A percentile compares a stretch with the other conserved stretches of the same genome.
Conservation (phyloP, 2,329 filamentous ascomycete species). For the Calonectria pauciramosa region DNA sequence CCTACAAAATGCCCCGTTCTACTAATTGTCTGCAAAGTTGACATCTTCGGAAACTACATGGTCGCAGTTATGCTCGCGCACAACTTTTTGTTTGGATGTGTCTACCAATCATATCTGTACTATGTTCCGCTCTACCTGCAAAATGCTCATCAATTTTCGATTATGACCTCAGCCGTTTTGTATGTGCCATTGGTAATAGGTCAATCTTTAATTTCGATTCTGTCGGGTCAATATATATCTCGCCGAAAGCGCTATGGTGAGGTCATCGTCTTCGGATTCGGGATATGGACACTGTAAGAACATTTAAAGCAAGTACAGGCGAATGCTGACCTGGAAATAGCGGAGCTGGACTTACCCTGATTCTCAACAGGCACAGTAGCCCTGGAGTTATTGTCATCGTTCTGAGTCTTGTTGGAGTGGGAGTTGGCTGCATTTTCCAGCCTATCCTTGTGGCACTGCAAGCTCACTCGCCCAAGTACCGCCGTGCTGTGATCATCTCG, state of each 20-base stretch:
- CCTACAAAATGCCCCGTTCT: background rate
- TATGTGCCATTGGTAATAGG: constrained; percentile 63
- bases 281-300: constrained; percentile 52
- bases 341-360: constrained; percentile 65
- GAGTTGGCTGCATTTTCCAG: constrained; percentile 65
- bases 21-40: constrained; percentile 47
- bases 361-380: constrained; percentile 61
- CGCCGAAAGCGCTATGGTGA: constrained; percentile 69
- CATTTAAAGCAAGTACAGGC: background rate
- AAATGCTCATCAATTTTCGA: constrained; percentile 58
- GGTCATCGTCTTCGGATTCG: constrained; percentile 63
- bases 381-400: constrained; percentile 63
- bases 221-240: constrained; percentile 71
- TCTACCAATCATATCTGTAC: constrained; percentile 72
- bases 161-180: constrained; percentile 63
- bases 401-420: constrained; percentile 63
- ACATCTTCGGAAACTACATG: constrained; percentile 67
- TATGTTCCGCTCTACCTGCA: constrained; percentile 75
- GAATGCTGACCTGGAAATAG: constrained; percentile 26
- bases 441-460: constrained; percentile 69
- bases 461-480: constrained; percentile 67
- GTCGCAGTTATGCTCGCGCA: constrained; percentile 69
- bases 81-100: constrained; percentile 71
- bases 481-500: constrained; percentile 73
- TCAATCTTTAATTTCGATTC: constrained; percentile 61